Conservation (phyloP, 2,329 filamentous ascomycete species). For the Dactylellina cionopaga region DNA sequence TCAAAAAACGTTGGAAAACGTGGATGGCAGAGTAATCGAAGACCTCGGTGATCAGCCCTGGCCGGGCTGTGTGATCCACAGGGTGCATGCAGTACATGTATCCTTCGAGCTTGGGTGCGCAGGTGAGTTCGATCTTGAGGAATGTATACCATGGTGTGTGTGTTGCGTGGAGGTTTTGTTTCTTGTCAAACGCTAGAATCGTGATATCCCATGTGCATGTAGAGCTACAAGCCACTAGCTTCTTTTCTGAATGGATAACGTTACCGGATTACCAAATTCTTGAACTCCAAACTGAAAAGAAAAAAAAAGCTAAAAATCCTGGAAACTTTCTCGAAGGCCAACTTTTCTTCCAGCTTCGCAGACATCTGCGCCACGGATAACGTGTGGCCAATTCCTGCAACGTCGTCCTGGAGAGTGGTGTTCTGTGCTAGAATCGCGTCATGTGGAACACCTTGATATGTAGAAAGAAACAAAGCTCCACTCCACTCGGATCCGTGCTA, state of each 20-base stretch:
- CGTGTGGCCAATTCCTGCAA: conserved; percentile 33
- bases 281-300: too few species aligned
- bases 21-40: conserved; percentile 32
- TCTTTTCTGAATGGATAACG: conserved; percentile 27
- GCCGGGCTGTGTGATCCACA: conserved; percentile 41
- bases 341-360: conserved; percentile 17
- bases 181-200: conserved; percentile 6
- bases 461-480: conserved; percentile 4
- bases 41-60: conserved; percentile 43
- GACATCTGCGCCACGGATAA: conserved; percentile 46
- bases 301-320: too few species aligned
- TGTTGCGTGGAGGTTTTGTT: conserved; percentile 35
- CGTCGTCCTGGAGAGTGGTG: conserved; percentile 17
- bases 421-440: conserved; percentile 46
- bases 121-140: neutral
- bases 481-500: conserved; percentile 6
- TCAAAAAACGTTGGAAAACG: conserved; percentile 21
- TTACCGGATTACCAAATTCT: conserved; percentile 30
- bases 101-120: conserved; percentile 4
- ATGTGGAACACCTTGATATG: conserved; percentile 44
- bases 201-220: too few species aligned
- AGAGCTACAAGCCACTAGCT: too few species aligned
- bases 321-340: conserved; percentile 43
- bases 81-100: conserved; percentile 33
- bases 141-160: neutral